Conservation (phyloP, 2,329 filamentous ascomycete genomes). For the Microsporum audouinii region DNA sequence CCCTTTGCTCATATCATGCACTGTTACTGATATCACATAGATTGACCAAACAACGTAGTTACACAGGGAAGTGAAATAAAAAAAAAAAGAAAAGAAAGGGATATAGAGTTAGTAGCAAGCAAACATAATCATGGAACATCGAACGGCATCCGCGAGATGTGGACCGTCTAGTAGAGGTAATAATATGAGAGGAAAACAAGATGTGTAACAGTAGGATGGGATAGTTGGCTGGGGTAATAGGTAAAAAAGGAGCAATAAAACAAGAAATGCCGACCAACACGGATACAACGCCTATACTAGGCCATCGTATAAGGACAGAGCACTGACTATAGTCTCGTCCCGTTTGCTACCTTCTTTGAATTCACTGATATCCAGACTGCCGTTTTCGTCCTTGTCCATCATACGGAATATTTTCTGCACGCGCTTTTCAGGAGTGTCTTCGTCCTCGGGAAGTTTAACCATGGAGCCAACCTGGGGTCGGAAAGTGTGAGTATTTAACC, state of each 20-base stretch:
- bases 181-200: not conserved
- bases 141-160: slow-evolving; percentile 2
- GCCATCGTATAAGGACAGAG: slow-evolving; percentile 89
- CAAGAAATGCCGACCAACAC: not conserved
- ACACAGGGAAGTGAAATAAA: not conserved
- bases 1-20: not conserved
- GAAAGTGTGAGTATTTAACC: not conserved
- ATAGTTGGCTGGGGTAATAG: not conserved
- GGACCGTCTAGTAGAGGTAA: not conserved
- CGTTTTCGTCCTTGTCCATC: slow-evolving; percentile 99
- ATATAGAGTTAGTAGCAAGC: not conserved
- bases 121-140: not conserved
- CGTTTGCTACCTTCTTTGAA: slow-evolving; percentile 99
- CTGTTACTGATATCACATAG: not conserved
- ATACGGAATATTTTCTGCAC: slow-evolving; percentile 97
- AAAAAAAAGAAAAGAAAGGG: not conserved
- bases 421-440: slow-evolving; percentile 97
- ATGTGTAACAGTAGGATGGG: not conserved
- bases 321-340: slow-evolving; percentile 97
- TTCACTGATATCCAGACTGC: slow-evolving; percentile 89
- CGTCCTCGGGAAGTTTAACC: slow-evolving; percentile 97
- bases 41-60: not conserved
- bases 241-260: not conserved
- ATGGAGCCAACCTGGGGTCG: slow-evolving; percentile 75
- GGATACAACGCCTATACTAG: slow-evolving; percentile 51